These are phyloP conservation scores for Salix brachista DNA, from an alignment of 345 rosid genomes.

Conservation along the genomic window DNA sequence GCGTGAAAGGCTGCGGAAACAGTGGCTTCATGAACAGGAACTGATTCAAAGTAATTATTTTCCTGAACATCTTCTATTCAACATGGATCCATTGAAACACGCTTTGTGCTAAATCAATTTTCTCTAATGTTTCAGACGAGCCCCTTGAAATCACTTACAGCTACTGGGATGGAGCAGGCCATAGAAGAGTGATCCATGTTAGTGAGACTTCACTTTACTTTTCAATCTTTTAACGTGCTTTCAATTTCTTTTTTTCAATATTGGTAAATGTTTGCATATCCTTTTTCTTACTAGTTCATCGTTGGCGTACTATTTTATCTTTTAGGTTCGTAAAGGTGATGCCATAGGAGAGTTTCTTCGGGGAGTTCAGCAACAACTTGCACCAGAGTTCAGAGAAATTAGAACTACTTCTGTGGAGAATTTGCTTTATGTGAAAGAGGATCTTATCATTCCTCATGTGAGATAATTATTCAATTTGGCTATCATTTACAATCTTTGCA, in stretches of 20 bases:
- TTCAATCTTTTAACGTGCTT: slow-evolving; percentile 6
- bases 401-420: slow-evolving; percentile 92
- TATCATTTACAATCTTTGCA: background rate
- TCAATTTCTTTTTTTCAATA: background rate
- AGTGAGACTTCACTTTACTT: slow-evolving; percentile 22
- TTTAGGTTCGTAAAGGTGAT: slow-evolving; percentile 85
- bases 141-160: slow-evolving; percentile 96
- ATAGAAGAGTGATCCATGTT: slow-evolving; percentile 86
- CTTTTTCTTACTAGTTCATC: background rate
- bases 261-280: background rate
- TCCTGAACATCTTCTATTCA: background rate
- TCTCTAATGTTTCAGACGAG: slow-evolving; percentile 53
- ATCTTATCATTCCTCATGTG: slow-evolving; percentile 94
- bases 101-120: slow-evolving; percentile 10
- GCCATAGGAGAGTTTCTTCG: slow-evolving; percentile 83
- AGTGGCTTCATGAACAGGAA: slow-evolving; percentile 84
- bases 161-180: slow-evolving; percentile 99
- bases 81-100: background rate
- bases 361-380: slow-evolving; percentile 94
- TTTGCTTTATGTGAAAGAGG: slow-evolving; percentile 95
- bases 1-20: slow-evolving; percentile 88
- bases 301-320: background rate
- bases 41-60: slow-evolving; percentile 66
- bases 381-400: slow-evolving; percentile 96
- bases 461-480: slow-evolving; percentile 26